These are phyloP conservation scores for Aspergillus novofumigatus DNA, from an alignment of 2,329 filamentous ascomycete genomes.

Conservation along the genomic window DNA sequence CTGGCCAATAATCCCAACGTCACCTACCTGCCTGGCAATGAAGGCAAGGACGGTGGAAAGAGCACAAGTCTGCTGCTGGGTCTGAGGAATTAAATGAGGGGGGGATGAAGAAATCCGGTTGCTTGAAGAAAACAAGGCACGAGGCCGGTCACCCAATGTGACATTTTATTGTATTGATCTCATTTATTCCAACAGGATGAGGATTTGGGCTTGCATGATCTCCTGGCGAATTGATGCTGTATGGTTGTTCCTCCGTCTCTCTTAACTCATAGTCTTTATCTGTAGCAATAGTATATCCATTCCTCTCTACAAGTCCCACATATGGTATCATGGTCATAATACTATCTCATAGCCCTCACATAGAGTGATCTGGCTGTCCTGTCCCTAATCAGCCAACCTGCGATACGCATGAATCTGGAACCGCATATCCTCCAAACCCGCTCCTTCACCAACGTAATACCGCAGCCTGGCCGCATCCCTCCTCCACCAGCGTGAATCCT, in stretches of 20 bases:
- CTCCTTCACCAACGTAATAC: slow-evolving; percentile 85
- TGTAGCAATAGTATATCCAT: slow-evolving; percentile 27
- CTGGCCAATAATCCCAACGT: slow-evolving; percentile 90
- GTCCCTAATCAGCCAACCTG: slow-evolving; percentile 24
- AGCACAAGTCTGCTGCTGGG: slow-evolving; percentile 65
- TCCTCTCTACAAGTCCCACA: slow-evolving; percentile 15
- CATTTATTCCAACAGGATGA: slow-evolving; percentile 13
- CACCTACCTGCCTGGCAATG: slow-evolving; percentile 80
- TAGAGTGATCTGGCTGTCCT: neutral
- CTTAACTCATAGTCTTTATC: slow-evolving; percentile 16
- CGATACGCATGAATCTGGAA: slow-evolving; percentile 86
- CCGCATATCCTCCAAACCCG: slow-evolving; percentile 87
- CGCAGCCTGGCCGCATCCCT: slow-evolving; percentile 57
- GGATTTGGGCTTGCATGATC: slow-evolving; percentile 25
- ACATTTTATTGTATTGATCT: slow-evolving; percentile 25
- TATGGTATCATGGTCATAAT: slow-evolving; percentile 7
- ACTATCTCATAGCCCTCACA: neutral
- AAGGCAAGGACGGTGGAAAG: slow-evolving; percentile 55
- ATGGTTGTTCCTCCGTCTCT: slow-evolving; percentile 14
- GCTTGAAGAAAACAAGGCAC: slow-evolving; percentile 1
- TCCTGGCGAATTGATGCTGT: slow-evolving; percentile 26
- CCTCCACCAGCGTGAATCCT: slow-evolving; percentile 84
- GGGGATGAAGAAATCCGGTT: neutral
- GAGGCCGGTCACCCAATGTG: neutral
- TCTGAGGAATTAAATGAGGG: slow-evolving; percentile 48